These are phyloP conservation scores for Turnera subulata DNA, from an alignment of 345 rosid genomes.

Conservation along the genomic window DNA sequence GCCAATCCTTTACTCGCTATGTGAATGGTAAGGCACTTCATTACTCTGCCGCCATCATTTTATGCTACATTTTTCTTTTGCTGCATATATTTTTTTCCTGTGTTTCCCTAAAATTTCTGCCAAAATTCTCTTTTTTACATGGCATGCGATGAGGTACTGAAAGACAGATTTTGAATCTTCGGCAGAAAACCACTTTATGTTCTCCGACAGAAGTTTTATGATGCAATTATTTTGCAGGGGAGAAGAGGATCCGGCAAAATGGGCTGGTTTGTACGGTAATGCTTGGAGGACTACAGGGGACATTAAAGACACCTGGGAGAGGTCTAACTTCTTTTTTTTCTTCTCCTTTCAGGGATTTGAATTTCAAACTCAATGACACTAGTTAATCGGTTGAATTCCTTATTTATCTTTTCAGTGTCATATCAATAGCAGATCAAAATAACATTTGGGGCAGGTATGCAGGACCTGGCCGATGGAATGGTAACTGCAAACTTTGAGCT, in stretches of 20 bases:
- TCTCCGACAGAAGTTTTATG: background rate
- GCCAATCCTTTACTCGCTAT: slow-evolving; percentile 24
- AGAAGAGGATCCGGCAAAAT: slow-evolving; percentile 21
- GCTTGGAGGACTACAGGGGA: slow-evolving; percentile 33
- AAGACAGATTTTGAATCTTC: too few species aligned
- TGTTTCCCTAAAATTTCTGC: background rate
- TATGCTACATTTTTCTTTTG: too few species aligned
- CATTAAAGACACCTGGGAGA: slow-evolving; percentile 19
- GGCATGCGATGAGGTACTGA: background rate
- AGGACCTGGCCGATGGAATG: slow-evolving; percentile 25
- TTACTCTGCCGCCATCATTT: background rate
- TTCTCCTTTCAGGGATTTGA: background rate
- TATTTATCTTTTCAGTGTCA: slow-evolving; percentile 4
- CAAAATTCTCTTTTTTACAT: background rate
- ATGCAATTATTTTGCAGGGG: slow-evolving; percentile 11
- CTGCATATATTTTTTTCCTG: background rate
- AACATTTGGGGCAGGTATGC: slow-evolving; percentile 26
- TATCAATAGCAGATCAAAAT: slow-evolving; percentile 19
- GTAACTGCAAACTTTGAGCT: slow-evolving; percentile 11
- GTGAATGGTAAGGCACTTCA: slow-evolving; percentile 22
- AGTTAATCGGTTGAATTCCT: background rate
- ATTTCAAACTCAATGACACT: background rate
- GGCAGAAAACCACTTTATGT: background rate
- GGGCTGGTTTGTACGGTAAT: slow-evolving; percentile 22
- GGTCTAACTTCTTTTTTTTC: background rate